These are phyloP conservation scores for Botrytis sinoallii DNA, from an alignment of 2,329 filamentous ascomycete species.

Conservation along the genomic window DNA sequence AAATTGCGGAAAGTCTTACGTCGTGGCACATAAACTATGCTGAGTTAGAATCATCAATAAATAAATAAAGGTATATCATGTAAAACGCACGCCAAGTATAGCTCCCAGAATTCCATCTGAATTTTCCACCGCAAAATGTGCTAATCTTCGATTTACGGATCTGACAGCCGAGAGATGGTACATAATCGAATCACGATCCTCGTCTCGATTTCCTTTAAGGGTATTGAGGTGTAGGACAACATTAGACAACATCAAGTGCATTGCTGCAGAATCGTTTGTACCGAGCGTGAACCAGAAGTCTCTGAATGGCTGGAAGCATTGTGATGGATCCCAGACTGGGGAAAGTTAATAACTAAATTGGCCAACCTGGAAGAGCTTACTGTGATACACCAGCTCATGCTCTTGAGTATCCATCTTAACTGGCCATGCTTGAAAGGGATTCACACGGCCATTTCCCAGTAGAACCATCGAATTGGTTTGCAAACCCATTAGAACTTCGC, in stretches of 20 bases:
- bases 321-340: slow-evolving; percentile 1
- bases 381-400: neutral
- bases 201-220: neutral
- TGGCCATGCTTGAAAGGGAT: slow-evolving; percentile 5
- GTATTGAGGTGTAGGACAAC: neutral
- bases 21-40: slow-evolving; percentile 14
- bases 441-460: neutral
- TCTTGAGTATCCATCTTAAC: neutral
- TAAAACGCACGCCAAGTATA: slow-evolving; percentile 1
- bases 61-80: neutral
- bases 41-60: neutral
- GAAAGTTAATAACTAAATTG: neutral
- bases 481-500: neutral
- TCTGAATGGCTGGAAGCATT: slow-evolving; percentile 2
- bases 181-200: neutral
- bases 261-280: neutral
- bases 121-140: neutral
- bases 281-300: slow-evolving; percentile 9
- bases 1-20: neutral
- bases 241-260: slow-evolving; percentile 3
- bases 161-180: neutral
- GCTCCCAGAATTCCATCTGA: neutral
- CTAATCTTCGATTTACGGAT: slow-evolving; percentile 3
- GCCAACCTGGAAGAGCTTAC: neutral
- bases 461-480: neutral